These are phyloP conservation scores for Pichia cephalocereana DNA, from an alignment of 805 yeast species.

Conservation along the genomic window DNA sequence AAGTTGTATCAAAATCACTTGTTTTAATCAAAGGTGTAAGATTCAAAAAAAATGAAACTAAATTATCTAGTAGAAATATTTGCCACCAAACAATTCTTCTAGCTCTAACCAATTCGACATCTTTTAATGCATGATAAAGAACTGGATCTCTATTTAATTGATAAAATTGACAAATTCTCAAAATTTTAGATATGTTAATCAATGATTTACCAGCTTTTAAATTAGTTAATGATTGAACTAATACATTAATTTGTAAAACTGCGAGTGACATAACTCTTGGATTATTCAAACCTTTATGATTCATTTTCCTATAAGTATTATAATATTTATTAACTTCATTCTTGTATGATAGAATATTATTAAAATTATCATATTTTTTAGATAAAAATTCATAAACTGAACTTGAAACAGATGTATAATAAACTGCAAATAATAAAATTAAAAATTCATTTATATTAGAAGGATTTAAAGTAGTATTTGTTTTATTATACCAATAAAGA, in stretches of 20 bases:
- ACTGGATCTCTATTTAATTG: slow-evolving; percentile 53
- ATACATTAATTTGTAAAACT: slow-evolving; percentile 16
- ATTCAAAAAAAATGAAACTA: slow-evolving; percentile 19
- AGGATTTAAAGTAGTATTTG: slow-evolving; percentile 11
- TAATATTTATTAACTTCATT: slow-evolving; percentile 16
- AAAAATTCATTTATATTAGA: slow-evolving; percentile 16
- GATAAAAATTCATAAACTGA: slow-evolving; percentile 11
- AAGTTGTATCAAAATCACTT: slow-evolving; percentile 19
- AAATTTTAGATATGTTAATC: slow-evolving; percentile 15
- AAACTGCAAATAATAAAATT: slow-evolving; percentile 15
- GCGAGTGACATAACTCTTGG: slow-evolving; percentile 19
- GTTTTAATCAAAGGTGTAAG: slow-evolving; percentile 17
- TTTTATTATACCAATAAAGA: slow-evolving; percentile 40
- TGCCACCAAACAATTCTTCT: slow-evolving; percentile 63
- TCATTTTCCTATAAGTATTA: slow-evolving; percentile 10
- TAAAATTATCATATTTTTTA: slow-evolving; percentile 3
- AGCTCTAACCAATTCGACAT: slow-evolving; percentile 39
- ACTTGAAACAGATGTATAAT: slow-evolving; percentile 13
- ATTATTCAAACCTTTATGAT: slow-evolving; percentile 13
- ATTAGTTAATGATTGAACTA: slow-evolving; percentile 18
- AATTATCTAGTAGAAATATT: slow-evolving; percentile 48
- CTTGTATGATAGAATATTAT: slow-evolving; percentile 9
- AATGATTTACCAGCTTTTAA: slow-evolving; percentile 19
- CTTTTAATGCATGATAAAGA: slow-evolving; percentile 39
- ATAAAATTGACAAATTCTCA: slow-evolving; percentile 21